Evolutionary conservation across 306 rosid genomes (phyloP), one percentile per base, ranked within the genome.

Genomic region (Glycine soja): DNA sequence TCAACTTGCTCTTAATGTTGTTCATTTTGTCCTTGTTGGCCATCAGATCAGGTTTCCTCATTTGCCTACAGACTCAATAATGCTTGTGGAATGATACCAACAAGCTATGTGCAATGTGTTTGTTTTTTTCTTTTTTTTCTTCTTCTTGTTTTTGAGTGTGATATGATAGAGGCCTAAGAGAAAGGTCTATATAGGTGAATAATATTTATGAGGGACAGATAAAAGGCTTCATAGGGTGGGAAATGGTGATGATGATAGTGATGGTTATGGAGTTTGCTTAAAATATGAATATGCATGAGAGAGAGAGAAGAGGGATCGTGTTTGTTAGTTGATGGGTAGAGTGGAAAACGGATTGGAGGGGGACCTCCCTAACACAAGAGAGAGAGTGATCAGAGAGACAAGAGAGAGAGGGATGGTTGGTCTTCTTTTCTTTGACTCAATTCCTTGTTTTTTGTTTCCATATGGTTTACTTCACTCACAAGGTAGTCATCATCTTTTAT

Each of bases 281-380:
- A 57, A 86, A 89, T 88, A 81, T 89, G 86, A 88, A 86, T 69
- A 75, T 69, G 74, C 57, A 69, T 69, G 57, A 69, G 74, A 77
- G 76, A 68, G 40, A 76, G 79, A 77, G 64, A 46, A 38, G 81
- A 30, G 62, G 52, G 46, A 47, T 81, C 81, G 79, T 87, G 90
- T 90, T 90, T 84, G 94, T 90, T 90, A 91, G 90, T 81, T 72
- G 87, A 81, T 82, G 80, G 91, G 90, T 90, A 76, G 97, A 90
- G 94, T 92, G 92, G 89, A 76, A 89, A 92, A 92, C 92, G 92
- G 94, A 90, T 90, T 90, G 91, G 92, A 90, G 85, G 97, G 91
- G 97, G 94, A 87, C 97, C 97, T 90, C 89, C 87, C 34, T 76
- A 81, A 62, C 62, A 38, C 81, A 84, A 78, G 40, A 85, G 82